phyloP scores from a whole-genome alignment of 495 filamentous ascomycete species.

The Aspergillus taichungensis region DNA sequence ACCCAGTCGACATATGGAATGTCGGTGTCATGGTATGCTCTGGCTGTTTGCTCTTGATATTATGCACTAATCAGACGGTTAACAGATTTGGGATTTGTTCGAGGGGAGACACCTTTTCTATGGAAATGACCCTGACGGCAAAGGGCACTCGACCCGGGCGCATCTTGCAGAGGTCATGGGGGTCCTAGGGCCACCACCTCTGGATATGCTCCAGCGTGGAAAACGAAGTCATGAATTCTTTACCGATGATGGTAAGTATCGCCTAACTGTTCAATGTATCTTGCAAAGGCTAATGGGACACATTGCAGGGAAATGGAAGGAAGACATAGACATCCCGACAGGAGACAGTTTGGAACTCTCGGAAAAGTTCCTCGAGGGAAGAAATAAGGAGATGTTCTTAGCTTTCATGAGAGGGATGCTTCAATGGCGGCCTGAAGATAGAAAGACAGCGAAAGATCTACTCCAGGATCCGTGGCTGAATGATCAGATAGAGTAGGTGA shows the following conservation, averaged over 20 bases:
- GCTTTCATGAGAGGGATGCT: constrained; percentile 38
- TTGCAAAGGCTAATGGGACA: too few species aligned
- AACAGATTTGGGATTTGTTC: constrained; percentile 39
- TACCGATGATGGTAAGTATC: constrained; percentile 26
- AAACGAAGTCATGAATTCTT: constrained; percentile 29
- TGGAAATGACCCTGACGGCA: constrained; percentile 32
- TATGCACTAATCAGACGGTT: neutral
- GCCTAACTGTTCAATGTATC: too few species aligned
- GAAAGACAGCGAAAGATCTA: constrained; percentile 36
- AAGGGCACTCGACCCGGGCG: constrained; percentile 27
- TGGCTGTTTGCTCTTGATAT: too few species aligned
- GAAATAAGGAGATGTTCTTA: constrained; percentile 34
- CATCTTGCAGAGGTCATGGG: constrained; percentile 40
- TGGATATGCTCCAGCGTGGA: constrained; percentile 30
- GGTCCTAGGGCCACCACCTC: constrained; percentile 36
- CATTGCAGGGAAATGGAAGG: constrained; percentile 23
- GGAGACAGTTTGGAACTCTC: constrained; percentile 20
- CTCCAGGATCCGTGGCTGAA: constrained; percentile 35
- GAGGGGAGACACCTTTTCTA: constrained; percentile 37
- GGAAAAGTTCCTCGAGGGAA: constrained; percentile 25
- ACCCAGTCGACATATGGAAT: too few species aligned
- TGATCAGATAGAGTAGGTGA: too few species aligned
- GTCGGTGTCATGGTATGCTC: too few species aligned
- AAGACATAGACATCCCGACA: constrained; percentile 20
- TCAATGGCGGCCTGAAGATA: constrained; percentile 38